Base-by-base conservation (phyloP, 768 basidiomycete genomes). In the Psilocybe tampanensis region DNA sequence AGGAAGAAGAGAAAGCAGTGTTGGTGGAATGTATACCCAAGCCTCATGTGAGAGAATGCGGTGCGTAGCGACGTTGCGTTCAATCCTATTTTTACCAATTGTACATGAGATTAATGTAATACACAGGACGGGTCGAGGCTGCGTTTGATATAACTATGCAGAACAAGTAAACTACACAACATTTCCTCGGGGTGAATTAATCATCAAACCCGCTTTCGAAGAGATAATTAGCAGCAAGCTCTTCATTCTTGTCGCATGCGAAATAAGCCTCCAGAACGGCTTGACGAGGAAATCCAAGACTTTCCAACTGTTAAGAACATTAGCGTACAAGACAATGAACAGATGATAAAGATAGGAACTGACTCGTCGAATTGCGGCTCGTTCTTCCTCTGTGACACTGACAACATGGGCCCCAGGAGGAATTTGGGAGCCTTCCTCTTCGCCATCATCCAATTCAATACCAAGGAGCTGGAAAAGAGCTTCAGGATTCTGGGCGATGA, bases 191-290 rank as follows among this genome's bases (percentile, higher is more conserved):
- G 15, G 22, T 39, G 44, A 18, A 53, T 26, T 55, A 62, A 53
- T 68, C 86, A 1, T 85, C 86, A 65, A 86, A 88, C 24, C 77
- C 76, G 54, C 74, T 66, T 64, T 96, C 95, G 61, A 98, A 95
- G 64, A 98, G 72, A 65, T 88, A 96, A 68, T 97, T 97, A 13
- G 96, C 97, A 8, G 97, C 95, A 18, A 95, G 74, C 68, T 98
- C 94, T 74, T 98, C 97, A 68, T 98, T 94, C 82, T 92, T 94
- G 71, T 94, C 97, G 72, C 95, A 98, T 1, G 88, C 91, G 68
- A 96, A 84, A 73, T 92, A 99, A 1, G 97, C 97, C 72, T 98
- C 85, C 33, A 95, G 74, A n/a, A 81, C 96, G 0, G 78, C 76
- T 43, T 94, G 80, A 39, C 93, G 83, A 17, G 91, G 72, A 72